phyloP scores from a whole-genome alignment of 2,329 filamentous ascomycete genomes.

The Monosporascus sp. region DNA sequence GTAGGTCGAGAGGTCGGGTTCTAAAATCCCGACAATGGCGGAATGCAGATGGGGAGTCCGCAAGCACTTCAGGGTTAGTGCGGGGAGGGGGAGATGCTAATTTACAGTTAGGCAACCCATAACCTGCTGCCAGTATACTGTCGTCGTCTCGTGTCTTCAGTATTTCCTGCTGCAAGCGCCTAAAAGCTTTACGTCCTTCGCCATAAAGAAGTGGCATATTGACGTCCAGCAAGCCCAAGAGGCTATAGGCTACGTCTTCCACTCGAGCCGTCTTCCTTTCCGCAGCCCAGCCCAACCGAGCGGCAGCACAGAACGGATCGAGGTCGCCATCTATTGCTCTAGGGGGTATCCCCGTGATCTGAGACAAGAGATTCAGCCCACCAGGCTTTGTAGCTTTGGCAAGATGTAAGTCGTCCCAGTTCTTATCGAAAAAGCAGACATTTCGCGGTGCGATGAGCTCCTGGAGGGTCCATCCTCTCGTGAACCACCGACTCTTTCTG shows the following conservation, averaged over 20 bases:
- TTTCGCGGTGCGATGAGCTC: slow-evolving; percentile 8
- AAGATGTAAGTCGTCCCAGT: slow-evolving; percentile 2
- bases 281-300: slow-evolving; percentile 4
- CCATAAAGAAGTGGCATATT: slow-evolving; percentile 6
- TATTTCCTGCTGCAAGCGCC: neutral
- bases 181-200: slow-evolving; percentile 5
- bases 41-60: too few relatives aligned
- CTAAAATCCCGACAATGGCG: too few relatives aligned
- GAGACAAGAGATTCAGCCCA: too few relatives aligned
- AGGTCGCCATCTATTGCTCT: neutral
- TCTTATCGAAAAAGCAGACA: slow-evolving; percentile 9
- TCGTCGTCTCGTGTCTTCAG: too few relatives aligned
- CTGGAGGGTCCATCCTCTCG: slow-evolving; percentile 5
- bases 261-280: neutral
- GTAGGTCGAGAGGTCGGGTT: too few relatives aligned
- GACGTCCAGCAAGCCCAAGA: slow-evolving; percentile 6
- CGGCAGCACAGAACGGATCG: neutral
- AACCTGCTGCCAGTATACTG: too few relatives aligned
- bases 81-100: too few relatives aligned
- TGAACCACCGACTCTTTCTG: slow-evolving; percentile 1
- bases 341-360: slow-evolving; percentile 21
- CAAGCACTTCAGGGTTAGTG: too few relatives aligned
- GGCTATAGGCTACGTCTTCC: slow-evolving; percentile 5
- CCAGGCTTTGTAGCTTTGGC: too few relatives aligned
- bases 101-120: too few relatives aligned